These are phyloP conservation scores for Macroventuria anomochaeta DNA, from an alignment of 2,329 filamentous ascomycete genomes.

Conservation along the genomic window DNA sequence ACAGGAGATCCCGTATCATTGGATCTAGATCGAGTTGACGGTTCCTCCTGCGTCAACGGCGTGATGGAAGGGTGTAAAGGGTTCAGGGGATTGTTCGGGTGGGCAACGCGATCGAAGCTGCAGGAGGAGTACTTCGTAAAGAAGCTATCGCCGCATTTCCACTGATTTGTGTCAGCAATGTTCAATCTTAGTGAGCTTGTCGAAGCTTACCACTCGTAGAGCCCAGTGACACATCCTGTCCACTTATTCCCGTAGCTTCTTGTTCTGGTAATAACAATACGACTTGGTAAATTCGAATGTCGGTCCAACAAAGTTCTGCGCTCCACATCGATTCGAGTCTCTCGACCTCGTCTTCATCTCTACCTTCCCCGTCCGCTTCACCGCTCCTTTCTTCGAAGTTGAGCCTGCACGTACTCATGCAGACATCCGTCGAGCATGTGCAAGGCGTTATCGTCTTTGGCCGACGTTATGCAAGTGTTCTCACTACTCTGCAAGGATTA, in stretches of 20 bases:
- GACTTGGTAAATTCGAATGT: neutral
- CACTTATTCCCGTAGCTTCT: neutral
- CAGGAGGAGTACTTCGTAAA: slow-evolving; percentile 38
- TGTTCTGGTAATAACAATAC: neutral
- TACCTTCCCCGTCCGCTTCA: neutral
- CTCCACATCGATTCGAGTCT: neutral
- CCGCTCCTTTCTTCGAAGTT: neutral
- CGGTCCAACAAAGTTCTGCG: neutral
- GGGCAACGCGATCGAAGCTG: slow-evolving; percentile 33
- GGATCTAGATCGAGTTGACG: neutral
- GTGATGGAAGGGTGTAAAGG: slow-evolving; percentile 32
- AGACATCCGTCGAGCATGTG: neutral
- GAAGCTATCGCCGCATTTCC: slow-evolving; percentile 36
- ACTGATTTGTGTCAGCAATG: slow-evolving; percentile 23
- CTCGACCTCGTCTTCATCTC: neutral
- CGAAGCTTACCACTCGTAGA: slow-evolving; percentile 12
- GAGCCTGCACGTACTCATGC: neutral
- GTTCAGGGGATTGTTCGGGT: slow-evolving; percentile 28
- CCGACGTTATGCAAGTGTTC: neutral
- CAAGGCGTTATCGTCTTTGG: neutral
- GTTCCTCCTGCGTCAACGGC: slow-evolving; percentile 8
- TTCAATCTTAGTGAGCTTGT: neutral
- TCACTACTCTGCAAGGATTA: neutral
- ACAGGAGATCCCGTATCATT: neutral
- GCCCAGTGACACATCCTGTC: slow-evolving; percentile 38